Evolutionary conservation across 352 stramenopile genomes (phyloP).

Genomic region (Phytophthora sojae): DNA sequence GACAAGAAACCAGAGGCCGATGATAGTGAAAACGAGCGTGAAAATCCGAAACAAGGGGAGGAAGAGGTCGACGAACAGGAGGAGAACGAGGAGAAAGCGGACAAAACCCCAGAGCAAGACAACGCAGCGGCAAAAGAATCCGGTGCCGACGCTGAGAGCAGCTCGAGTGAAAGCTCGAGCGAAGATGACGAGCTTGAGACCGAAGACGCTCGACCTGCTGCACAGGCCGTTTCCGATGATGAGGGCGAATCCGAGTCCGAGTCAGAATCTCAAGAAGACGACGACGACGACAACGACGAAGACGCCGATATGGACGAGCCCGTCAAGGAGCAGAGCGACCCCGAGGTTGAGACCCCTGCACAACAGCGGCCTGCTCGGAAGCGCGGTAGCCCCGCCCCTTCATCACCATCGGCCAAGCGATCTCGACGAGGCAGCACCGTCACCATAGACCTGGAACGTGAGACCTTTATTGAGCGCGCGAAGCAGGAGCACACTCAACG

Average conservation of each 20-base stretch:
- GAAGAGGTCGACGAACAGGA: neutral
- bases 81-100: neutral
- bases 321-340: neutral
- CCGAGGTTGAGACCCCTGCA: neutral
- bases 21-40: neutral
- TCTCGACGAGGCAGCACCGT: conserved; percentile 2
- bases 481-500: conserved; percentile 48
- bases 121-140: conserved; percentile 5
- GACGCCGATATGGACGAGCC: conserved; percentile 14
- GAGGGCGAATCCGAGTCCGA: neutral
- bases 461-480: conserved; percentile 22
- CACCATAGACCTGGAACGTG: conserved; percentile 26
- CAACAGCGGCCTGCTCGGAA: conserved; percentile 12
- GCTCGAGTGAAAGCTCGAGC: conserved; percentile 18
- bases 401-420: conserved; percentile 14
- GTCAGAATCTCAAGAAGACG: no score
- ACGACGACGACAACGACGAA: neutral
- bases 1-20: conserved; percentile 1
- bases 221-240: conserved; percentile 12
- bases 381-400: neutral
- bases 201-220: conserved; percentile 12
- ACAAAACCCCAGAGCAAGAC: neutral
- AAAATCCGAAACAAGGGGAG: neutral
- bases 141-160: conserved; percentile 11
- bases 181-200: conserved; percentile 19